These are phyloP conservation scores for Paramecium bursaria DNA, from an alignment of 73 alveolate genomes.

Conservation along the genomic window DNA sequence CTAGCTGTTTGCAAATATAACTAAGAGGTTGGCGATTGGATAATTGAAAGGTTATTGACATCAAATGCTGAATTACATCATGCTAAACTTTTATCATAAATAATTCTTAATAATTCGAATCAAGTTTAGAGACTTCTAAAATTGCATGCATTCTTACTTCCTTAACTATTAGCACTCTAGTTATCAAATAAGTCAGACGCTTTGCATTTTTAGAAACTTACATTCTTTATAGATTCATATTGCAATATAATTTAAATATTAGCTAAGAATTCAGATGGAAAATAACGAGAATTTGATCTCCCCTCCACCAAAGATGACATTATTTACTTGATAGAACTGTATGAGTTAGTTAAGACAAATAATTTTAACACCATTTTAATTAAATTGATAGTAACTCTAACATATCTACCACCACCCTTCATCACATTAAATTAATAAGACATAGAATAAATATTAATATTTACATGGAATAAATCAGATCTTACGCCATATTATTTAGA, in stretches of 20 bases:
- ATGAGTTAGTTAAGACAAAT: neutral
- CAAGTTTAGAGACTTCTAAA: neutral
- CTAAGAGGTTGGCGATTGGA: constrained; percentile 38
- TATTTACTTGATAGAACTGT: constrained; percentile 22
- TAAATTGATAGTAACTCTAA: constrained; percentile 9
- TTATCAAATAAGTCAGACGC: constrained; percentile 2
- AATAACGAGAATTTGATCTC: constrained; percentile 3
- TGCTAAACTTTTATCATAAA: constrained; percentile 20
- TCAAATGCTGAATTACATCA: neutral
- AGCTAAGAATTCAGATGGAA: neutral
- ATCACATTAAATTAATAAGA: constrained; percentile 24
- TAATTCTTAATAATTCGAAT: neutral
- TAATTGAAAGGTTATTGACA: constrained; percentile 1
- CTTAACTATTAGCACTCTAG: constrained; percentile 1
- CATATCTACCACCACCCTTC: constrained; percentile 47
- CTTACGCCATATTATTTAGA: constrained; percentile 3
- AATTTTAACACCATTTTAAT: neutral
- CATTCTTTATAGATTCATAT: constrained; percentile 41
- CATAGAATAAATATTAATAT: neutral
- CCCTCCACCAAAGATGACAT: constrained; percentile 3
- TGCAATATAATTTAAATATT: constrained; percentile 18
- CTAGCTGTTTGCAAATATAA: constrained; percentile 36
- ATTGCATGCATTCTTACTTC: constrained; percentile 11
- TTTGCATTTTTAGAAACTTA: constrained; percentile 4
- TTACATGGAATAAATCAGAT: constrained; percentile 15